A percentile compares a stretch with the other conserved stretches of the same genome.
Conservation (phyloP, 768 basidiomycete genomes). For the Leccinellum rugosiceps region DNA sequence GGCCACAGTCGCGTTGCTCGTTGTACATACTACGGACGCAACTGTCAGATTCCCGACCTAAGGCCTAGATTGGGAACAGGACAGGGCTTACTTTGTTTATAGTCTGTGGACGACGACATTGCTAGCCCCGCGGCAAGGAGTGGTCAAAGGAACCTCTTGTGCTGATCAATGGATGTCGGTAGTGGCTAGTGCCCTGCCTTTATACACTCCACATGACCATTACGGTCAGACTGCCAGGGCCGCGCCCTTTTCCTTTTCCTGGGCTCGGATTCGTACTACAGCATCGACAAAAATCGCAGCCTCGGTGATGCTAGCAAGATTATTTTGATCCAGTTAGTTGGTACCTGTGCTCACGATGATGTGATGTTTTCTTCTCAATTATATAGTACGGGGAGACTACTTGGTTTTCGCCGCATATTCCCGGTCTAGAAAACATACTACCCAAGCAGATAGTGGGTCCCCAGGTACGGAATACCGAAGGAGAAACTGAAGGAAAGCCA, state of each 20-base stretch:
- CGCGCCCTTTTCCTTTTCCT: background rate
- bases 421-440: background rate
- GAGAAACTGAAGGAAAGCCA: background rate
- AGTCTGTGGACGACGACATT: background rate
- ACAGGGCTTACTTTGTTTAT: background rate
- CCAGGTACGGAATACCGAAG: background rate
- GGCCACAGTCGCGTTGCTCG: conserved; percentile 5
- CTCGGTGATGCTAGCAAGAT: background rate
- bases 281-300: background rate
- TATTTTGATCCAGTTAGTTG: background rate
- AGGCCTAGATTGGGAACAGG: background rate
- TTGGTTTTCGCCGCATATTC: background rate
- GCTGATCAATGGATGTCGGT: too few species aligned
- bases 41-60: background rate
- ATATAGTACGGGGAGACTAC: background rate
- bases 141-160: background rate
- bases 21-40: background rate
- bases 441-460: background rate
- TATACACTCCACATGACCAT: background rate
- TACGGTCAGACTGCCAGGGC: background rate
- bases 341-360: background rate
- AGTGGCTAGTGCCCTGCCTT: background rate
- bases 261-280: too few species aligned
- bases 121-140: background rate
- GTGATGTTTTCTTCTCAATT: background rate